Evolutionary conservation across 352 stramenopile species (phyloP).

Genomic region (Aphanomyces invadans): DNA sequence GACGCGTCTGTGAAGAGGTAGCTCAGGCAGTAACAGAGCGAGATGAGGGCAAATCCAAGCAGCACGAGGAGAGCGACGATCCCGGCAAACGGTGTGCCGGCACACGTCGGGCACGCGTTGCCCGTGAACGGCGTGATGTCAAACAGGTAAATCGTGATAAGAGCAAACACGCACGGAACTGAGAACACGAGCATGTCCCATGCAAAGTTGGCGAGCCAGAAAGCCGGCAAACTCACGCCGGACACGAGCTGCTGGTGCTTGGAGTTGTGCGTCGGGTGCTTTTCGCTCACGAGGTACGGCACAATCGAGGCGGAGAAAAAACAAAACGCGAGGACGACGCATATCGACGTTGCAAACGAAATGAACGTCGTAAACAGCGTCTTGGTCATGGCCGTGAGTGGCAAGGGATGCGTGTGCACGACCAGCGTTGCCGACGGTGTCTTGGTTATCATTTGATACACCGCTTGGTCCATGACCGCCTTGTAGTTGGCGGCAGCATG

Average conservation of each 20-base stretch:
- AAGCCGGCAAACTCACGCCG: slow-evolving; percentile 87
- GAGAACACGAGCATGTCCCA: slow-evolving; percentile 92
- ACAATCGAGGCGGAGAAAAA: slow-evolving; percentile 90
- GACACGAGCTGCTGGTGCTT: slow-evolving; percentile 96
- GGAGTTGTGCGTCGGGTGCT: slow-evolving; percentile 83
- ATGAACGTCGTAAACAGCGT: slow-evolving; percentile 44
- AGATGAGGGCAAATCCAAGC: slow-evolving; percentile 51
- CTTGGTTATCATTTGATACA: slow-evolving; percentile 49
- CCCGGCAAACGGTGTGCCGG: slow-evolving; percentile 36
- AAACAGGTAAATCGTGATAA: slow-evolving; percentile 46
- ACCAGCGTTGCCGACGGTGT: slow-evolving; percentile 25
- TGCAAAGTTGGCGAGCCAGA: slow-evolving; percentile 94
- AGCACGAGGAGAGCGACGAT: slow-evolving; percentile 52
- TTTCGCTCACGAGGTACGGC: slow-evolving; percentile 94
- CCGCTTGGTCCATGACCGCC: slow-evolving; percentile 45
- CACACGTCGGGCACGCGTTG: slow-evolving; percentile 40
- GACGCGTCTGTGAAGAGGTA: slow-evolving; percentile 60
- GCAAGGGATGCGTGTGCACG: slow-evolving; percentile 48
- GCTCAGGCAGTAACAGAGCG: slow-evolving; percentile 62
- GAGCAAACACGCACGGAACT: slow-evolving; percentile 42
- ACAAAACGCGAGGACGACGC: slow-evolving; percentile 88
- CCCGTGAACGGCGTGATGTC: slow-evolving; percentile 46
- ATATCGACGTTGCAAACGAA: slow-evolving; percentile 66
- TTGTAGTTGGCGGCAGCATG: slow-evolving; percentile 58
- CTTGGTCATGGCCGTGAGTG: slow-evolving; percentile 39